Base-by-base conservation (phyloP, 2,329 filamentous ascomycete species). In the Diaporthe australafricana region DNA sequence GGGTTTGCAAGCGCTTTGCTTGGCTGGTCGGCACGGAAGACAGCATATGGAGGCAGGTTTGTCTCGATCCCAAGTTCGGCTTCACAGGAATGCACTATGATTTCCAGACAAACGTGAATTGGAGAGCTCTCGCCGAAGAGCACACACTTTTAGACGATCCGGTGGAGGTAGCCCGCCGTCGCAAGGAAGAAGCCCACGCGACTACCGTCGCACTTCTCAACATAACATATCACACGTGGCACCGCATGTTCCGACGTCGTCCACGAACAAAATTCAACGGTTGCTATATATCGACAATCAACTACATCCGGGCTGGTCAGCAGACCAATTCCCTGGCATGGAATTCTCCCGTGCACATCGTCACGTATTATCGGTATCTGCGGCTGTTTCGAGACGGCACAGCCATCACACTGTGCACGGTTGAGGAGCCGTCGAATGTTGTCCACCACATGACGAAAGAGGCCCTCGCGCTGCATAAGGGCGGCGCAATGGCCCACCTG, bases 351-450 rank as follows among this genome's bases (percentile, higher is more conserved):
- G 92, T 98, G 45, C 95, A 97, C 80, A 97, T 98, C 72, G 95
- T 99, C 62, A 99, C 96, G 0, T 99, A 98, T 84, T 99, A 97
- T 84, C 94, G 96, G 71, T 99, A 98, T 83, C 89, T 99, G 4
- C 93, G 96, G 68, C 96, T 99, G 84, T 96, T 96, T 84, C 93
- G 95, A 30, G 94, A 98, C 81, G 96, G 96, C 35, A 92, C 93
- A 1, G 90, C 89, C 75, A 91, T 98, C 72, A 94, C 91, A 68
- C 87, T 99, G 1, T 87, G 97, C 45, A 94, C 93, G 0, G 97
- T 94, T 0, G 83, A 89, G 6, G 94, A 98, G 79, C 96, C 96
- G 0, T 83, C 88, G n/a, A 94, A 97, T 22, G 93, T 98, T 16
- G 94, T 99, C 0, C 94, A 95, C 70, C 89, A 96, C 77, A 87